Evolutionary conservation across 2,329 filamentous ascomycete species (phyloP), one percentile per base, ranked within the genome.

Genomic region (Alternaria angustiovoidea): DNA sequence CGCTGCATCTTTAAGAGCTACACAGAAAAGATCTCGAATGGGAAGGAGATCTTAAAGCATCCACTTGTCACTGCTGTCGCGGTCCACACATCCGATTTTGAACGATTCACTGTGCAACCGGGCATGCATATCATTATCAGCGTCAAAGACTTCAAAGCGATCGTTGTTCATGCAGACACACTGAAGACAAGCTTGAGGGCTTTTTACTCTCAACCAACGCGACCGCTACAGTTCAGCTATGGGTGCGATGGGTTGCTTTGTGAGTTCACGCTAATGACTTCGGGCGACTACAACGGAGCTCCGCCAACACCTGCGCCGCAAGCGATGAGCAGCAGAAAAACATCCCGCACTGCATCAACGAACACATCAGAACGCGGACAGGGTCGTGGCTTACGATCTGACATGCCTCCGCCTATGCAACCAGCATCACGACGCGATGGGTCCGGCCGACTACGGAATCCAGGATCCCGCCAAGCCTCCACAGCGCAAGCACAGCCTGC

Each of bases 241-340:
- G 83, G 85, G 24, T 85, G 86, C 42, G 88, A 90, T 59, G 90
- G 89, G 34, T 83, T 94, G 32, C 80, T 86, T 38, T 92, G 89
- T 76, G 89, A 94, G 65, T 94, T 93, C 68, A 90, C 93, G 43
- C 84, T 94, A 61, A 94, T 93, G 91, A 94, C 91, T 1, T 88
- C 91, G 8, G 91, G 91, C 14, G 90, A 93, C 54, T 80, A 81
- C 64, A 79, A 74, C 28, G 81, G 79, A 74, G 49, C 51, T 77
- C 77, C 51, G 75, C 64, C 64, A 44, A 59, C 52, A 34, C 62
- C 64, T n/a, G 62, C 60, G 12, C 62, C 65, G 30, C 65, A 63
- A 20, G 39, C 57, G 26, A 51, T 46, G 34, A 59, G 34, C 75
- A 68, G 76, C 72, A 53, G 80, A 75, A 44, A 77, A 66, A 43